Base-by-base conservation (phyloP, 345 rosid genomes). In the Populus simonii region DNA sequence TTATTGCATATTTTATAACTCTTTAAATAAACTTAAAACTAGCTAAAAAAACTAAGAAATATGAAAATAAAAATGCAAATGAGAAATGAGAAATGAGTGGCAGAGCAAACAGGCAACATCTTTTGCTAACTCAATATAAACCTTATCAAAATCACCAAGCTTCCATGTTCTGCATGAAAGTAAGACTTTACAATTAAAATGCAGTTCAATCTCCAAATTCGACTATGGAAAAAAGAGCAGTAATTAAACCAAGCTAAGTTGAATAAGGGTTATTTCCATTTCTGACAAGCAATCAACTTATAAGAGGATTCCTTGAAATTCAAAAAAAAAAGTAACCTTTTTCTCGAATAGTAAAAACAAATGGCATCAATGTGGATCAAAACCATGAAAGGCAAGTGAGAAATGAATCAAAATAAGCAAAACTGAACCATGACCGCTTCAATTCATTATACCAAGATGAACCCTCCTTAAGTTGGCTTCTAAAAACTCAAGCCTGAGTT, bases 81-180 rank as follows among this genome's bases (percentile, higher is more conserved):
- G n/a, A n/a, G n/a, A n/a, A n/a, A n/a, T n/a, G n/a, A n/a, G n/a
- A n/a, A n/a, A n/a, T 29, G 81, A 43, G 92, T 70, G 39, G 95
- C 90, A 25, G 93, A 90, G 86, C 98, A 95, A 70, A 95, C 83
- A n/a, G 94, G 88, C 80, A 92, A 80, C 93, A 90, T 90, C 65
- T 84, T 82, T 68, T 83, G 71, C 61, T 71, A 38, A 76, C 66
- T 75, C 73, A 74, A 55, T 38, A 45, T 68, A 51, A 72, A 35
- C 70, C 78, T 49, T 83, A 41, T 66, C 35, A 45, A 36, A 77
- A 55, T 82, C 83, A 84, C 63, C 80, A 81, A 78, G 84, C 76
- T 83, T 75, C 85, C 88, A 82, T 87, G 76, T 45, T 81, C 89
- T 81, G 81, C 78, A 74, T 66, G 53, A 74, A 41, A 8, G 75